Conservation (phyloP, 306 rosid species). For the Castanea mollissima region DNA sequence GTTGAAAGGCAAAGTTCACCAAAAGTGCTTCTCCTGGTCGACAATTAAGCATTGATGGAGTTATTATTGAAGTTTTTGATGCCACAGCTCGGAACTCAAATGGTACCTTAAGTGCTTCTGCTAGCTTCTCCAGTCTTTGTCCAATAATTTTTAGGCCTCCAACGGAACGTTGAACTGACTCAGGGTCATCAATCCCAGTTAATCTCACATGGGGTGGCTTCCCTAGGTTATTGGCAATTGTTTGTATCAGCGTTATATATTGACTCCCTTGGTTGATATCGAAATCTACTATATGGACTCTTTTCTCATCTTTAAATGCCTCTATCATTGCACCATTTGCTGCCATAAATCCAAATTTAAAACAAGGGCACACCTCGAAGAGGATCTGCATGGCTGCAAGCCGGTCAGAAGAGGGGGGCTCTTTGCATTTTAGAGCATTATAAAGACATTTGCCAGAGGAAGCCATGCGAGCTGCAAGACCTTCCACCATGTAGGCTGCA, state of each 20-base stretch:
- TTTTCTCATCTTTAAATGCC: conserved; percentile 66
- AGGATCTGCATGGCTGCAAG: conserved; percentile 97
- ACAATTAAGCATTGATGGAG: conserved; percentile 69
- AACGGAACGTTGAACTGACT: conserved; percentile 77
- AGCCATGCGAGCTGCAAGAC: conserved; percentile 88
- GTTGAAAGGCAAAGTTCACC: conserved; percentile 89
- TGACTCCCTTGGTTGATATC: conserved; percentile 95
- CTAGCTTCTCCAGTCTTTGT: conserved; percentile 80
- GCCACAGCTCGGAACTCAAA: conserved; percentile 82
- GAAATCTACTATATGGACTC: conserved; percentile 76
- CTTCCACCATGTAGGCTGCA: conserved; percentile 99
- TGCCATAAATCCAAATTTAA: conserved; percentile 84
- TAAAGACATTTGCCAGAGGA: conserved; percentile 74
- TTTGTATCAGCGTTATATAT: conserved; percentile 73
- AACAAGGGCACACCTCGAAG: conserved; percentile 95
- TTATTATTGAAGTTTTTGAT: conserved; percentile 59
- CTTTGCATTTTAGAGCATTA: conserved; percentile 84
- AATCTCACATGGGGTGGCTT: conserved; percentile 67
- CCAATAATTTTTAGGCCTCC: conserved; percentile 90
- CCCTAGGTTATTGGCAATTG: conserved; percentile 54
- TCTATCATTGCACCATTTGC: conserved; percentile 87
- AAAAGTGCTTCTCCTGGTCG: conserved; percentile 79
- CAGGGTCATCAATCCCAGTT: conserved; percentile 93
- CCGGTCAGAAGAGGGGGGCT: conserved; percentile 89
- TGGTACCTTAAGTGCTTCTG: conserved; percentile 59